These are phyloP conservation scores for Kodamaea lidongshanica DNA, from an alignment of 805 yeast species.

Conservation along the genomic window DNA sequence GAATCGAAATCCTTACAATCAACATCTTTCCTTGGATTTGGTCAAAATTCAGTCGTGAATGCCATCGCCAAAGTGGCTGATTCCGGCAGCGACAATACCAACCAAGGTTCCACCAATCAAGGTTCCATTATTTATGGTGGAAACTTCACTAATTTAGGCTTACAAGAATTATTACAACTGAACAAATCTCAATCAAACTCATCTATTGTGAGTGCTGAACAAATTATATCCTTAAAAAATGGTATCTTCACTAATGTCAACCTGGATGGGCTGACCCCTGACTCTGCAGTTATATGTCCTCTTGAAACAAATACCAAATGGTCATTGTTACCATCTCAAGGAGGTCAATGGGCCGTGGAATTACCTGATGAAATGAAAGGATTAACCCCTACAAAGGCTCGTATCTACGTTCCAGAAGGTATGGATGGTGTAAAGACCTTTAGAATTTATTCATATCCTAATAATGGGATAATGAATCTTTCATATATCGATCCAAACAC, in stretches of 20 bases:
- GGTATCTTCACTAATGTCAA: constrained; percentile 49
- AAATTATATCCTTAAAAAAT: constrained; percentile 51
- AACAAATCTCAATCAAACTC: constrained; percentile 34
- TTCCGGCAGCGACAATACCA: constrained; percentile 11
- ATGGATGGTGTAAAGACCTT: constrained; percentile 54
- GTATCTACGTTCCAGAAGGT: constrained; percentile 58
- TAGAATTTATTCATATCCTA: constrained; percentile 69
- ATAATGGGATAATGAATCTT: constrained; percentile 86
- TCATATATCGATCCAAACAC: constrained; percentile 74
- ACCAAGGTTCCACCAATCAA: constrained; percentile 19
- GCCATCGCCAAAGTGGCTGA: constrained; percentile 49
- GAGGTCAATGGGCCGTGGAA: constrained; percentile 62
- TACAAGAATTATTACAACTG: constrained; percentile 36
- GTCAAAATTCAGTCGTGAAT: constrained; percentile 49
- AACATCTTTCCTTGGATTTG: constrained; percentile 76
- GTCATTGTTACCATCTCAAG: constrained; percentile 40
- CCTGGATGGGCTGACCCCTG: constrained; percentile 25
- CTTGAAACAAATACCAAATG: constrained; percentile 40
- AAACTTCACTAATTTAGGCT: constrained; percentile 55
- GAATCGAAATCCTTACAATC: constrained; percentile 33
- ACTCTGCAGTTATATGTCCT: constrained; percentile 50
- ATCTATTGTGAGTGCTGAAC: constrained; percentile 47
- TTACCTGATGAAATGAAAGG: constrained; percentile 47
- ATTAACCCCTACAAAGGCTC: constrained; percentile 61
- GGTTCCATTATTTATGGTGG: constrained; percentile 78